Base-by-base conservation (phyloP, 1,284 basidiomycete species). In the Ustilago esculenta region DNA sequence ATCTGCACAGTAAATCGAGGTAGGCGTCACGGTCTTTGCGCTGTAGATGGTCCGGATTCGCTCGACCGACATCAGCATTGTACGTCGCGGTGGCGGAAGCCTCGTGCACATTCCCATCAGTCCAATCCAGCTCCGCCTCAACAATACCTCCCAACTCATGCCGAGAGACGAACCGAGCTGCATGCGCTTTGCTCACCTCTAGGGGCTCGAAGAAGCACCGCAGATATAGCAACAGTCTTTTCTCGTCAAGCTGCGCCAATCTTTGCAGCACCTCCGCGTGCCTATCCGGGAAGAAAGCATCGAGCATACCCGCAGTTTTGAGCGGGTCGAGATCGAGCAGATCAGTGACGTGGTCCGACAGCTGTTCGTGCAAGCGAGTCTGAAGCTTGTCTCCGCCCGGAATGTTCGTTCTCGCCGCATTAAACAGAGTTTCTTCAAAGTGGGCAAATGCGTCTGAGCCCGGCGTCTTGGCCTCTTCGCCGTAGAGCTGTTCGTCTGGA, bases 221-320 rank as follows among this genome's bases (percentile, higher is more conserved):
- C 5, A 97, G 87, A 81, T 97, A 99, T 3, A 87, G 84, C 67
- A 91, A 90, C 59, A 89, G 88, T 43, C 87, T 85, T 43, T 85
- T 85, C 47, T 87, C 85, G 15, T 83, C 83, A 32, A 57, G 9
- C 34, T 81, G 75, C 1, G 84, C 76, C 39, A 81, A 47, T 24
- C 57, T 61, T 3, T 70, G 61, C 24, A 84, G 51, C 12, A 83
- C 83, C 20, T 85, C 80, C 23, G 85, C 84, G 74, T 96, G 93
- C 3, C 89, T 81, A 0, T 81, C 74, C 0, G 87, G 79, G 73
- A 89, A 74, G 59, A 74, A 87, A 23, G 85, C 86, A 71, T 95
- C 89, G 33, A 97, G 73, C n/a, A 97, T 84, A 11, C 84, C 77
- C 1, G 91, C 92, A 0, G 92, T 92, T 60, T 86, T 86, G 15